Evolutionary conservation across 306 rosid genomes (phyloP).

Genomic region (Begonia peltatifolia): DNA sequence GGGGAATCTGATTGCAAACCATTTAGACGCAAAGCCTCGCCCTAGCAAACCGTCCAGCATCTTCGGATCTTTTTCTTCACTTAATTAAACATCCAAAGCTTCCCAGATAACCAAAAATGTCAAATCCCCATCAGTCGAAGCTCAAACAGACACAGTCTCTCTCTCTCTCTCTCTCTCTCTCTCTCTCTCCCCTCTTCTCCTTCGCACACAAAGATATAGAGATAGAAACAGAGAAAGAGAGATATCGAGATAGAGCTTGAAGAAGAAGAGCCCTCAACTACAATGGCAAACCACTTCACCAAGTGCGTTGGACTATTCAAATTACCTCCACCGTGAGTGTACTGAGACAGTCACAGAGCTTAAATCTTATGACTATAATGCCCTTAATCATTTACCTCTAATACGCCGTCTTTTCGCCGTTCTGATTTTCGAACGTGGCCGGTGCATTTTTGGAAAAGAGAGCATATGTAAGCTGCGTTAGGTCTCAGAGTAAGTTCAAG

Average conservation of each 20-base stretch:
- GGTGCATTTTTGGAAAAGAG: no score
- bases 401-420: neutral
- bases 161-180: no score
- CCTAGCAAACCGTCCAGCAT: slow-evolving; percentile 87
- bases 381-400: no score
- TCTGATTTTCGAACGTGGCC: neutral
- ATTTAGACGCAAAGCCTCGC: slow-evolving; percentile 70
- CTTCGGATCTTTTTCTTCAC: slow-evolving; percentile 13
- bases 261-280: slow-evolving; percentile 5
- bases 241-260: neutral
- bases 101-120: slow-evolving; percentile 15
- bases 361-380: no score
- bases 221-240: slow-evolving; percentile 12
- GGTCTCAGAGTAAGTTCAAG: no score
- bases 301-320: no score
- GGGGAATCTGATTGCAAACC: slow-evolving; percentile 34
- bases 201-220: neutral
- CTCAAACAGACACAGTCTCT: slow-evolving; percentile 1
- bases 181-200: neutral
- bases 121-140: slow-evolving; percentile 13
- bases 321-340: no score
- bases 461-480: no score
- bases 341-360: no score
- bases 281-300: no score
- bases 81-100: slow-evolving; percentile 12